Evolutionary conservation across 2,329 filamentous ascomycete species (phyloP).

Genomic region (Talaromyces amestolkiae): DNA sequence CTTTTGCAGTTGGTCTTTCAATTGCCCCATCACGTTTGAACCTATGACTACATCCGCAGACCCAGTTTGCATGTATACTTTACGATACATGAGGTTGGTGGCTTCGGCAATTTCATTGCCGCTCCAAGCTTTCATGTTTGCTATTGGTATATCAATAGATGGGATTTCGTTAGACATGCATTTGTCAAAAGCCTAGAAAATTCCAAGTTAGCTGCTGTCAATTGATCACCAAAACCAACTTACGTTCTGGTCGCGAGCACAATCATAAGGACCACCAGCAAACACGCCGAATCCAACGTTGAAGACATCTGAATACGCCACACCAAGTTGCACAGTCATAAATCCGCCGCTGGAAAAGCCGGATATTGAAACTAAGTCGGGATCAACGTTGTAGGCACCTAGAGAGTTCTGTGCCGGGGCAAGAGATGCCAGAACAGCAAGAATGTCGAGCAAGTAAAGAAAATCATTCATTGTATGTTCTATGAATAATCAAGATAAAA

Average conservation of each 20-base stretch:
- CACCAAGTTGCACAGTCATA: conserved; percentile 22
- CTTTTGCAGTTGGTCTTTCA: conserved; percentile 17
- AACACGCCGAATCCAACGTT: conserved; percentile 23
- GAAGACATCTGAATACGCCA: conserved; percentile 23
- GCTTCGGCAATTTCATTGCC: conserved; percentile 19
- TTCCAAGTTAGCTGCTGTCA: neutral
- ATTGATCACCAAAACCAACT: neutral
- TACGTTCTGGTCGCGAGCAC: conserved; percentile 19
- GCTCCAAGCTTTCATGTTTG: conserved; percentile 24
- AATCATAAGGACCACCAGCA: conserved; percentile 23
- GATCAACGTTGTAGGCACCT: conserved; percentile 21
- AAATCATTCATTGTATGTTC: neutral
- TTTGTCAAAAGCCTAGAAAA: neutral
- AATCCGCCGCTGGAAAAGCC: conserved; percentile 23
- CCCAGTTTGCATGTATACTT: conserved; percentile 21
- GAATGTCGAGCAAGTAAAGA: neutral
- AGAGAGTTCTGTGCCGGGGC: neutral
- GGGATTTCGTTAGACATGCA: conserved; percentile 24
- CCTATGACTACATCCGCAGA: conserved; percentile 19
- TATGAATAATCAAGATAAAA: neutral
- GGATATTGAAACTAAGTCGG: conserved; percentile 19
- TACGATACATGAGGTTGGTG: conserved; percentile 17
- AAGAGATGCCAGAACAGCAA: neutral
- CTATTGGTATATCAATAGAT: conserved; percentile 19
- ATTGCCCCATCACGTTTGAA: conserved; percentile 22